Evolutionary conservation across 2,329 filamentous ascomycete species (phyloP).

Genomic region (Cadophora sp.): DNA sequence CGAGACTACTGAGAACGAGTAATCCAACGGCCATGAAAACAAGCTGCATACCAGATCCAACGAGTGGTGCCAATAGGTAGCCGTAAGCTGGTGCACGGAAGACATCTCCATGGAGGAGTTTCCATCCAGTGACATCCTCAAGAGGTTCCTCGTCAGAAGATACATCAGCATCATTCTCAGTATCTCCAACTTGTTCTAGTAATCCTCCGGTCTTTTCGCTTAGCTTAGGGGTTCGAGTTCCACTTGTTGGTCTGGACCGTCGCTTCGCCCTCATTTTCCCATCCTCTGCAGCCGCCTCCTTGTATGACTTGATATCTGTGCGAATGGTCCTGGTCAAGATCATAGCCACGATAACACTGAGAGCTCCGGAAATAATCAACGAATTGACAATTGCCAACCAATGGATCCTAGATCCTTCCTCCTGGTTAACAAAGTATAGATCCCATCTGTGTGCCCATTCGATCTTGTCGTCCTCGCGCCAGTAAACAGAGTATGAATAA

Average conservation of each 20-base stretch:
- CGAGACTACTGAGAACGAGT: slow-evolving; percentile 74
- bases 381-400: slow-evolving; percentile 92
- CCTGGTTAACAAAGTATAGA: slow-evolving; percentile 87
- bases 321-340: slow-evolving; percentile 81
- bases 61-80: slow-evolving; percentile 76
- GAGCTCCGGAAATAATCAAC: slow-evolving; percentile 78
- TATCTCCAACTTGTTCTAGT: slow-evolving; percentile 64
- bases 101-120: slow-evolving; percentile 85
- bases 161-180: slow-evolving; percentile 58
- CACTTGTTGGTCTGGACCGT: slow-evolving; percentile 50
- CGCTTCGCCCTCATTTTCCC: slow-evolving; percentile 64
- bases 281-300: slow-evolving; percentile 70
- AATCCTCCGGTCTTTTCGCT: slow-evolving; percentile 63
- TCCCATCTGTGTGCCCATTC: slow-evolving; percentile 90
- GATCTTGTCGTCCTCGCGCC: slow-evolving; percentile 78
- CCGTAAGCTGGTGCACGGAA: slow-evolving; percentile 77
- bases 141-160: slow-evolving; percentile 74
- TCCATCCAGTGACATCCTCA: slow-evolving; percentile 88
- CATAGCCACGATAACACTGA: slow-evolving; percentile 81
- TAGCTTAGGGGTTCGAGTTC: slow-evolving; percentile 52
- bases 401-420: slow-evolving; percentile 81
- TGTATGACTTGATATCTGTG: slow-evolving; percentile 78
- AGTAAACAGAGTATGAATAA: slow-evolving; percentile 91
- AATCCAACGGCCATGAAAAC: slow-evolving; percentile 81
- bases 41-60: slow-evolving; percentile 87